Conservation (phyloP, 345 rosid genomes). For the Citrus hindsii region DNA sequence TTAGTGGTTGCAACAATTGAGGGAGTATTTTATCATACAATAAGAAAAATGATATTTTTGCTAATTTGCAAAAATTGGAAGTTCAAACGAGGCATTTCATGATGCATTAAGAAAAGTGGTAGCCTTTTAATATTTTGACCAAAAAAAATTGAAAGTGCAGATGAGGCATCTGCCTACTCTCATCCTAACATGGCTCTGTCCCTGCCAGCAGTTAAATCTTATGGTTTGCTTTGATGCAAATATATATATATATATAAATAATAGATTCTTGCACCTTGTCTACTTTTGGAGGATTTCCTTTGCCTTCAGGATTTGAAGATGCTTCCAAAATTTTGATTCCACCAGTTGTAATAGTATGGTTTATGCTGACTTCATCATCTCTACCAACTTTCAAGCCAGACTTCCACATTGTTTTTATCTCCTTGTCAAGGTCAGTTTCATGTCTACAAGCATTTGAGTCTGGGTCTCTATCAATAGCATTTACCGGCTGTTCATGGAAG, state of each 20-base stretch:
- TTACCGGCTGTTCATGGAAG: conserved; percentile 6
- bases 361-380: conserved; percentile 7
- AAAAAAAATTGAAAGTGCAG: not conserved
- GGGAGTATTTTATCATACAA: not conserved
- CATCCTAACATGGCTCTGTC: not conserved
- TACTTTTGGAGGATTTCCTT: conserved; percentile 8
- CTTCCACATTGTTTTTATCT: conserved; percentile 7
- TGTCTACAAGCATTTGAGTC: conserved; percentile 10
- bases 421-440: conserved; percentile 1
- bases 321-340: conserved; percentile 19
- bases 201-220: not conserved
- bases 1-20: not conserved
- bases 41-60: too few species aligned
- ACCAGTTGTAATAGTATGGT: not conserved
- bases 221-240: not conserved
- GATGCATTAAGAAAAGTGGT: too few species aligned
- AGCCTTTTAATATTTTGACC: not conserved
- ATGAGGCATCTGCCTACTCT: not conserved
- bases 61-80: too few species aligned
- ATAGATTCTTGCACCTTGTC: conserved; percentile 24
- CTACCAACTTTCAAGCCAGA: conserved; percentile 2
- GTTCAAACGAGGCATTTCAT: too few species aligned
- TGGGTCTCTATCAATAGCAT: conserved; percentile 7
- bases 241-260: not conserved
- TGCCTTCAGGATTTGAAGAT: conserved; percentile 17